phyloP scores from a whole-genome alignment of 805 yeast genomes.

The Barnettozyma wickerhamii region DNA sequence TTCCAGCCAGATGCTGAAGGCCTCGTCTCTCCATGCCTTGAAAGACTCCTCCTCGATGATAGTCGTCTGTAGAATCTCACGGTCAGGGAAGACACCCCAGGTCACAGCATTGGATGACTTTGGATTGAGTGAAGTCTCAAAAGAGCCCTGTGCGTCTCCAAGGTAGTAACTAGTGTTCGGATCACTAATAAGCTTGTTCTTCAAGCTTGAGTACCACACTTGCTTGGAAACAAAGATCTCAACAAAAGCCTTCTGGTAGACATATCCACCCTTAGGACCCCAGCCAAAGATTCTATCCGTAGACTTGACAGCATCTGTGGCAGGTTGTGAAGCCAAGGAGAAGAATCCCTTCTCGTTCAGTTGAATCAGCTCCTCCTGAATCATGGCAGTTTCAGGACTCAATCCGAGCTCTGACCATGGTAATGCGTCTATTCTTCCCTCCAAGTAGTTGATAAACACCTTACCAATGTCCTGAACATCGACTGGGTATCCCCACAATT shows the following conservation, averaged over 20 bases:
- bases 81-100: slow-evolving; percentile 95
- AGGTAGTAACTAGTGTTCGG: slow-evolving; percentile 68
- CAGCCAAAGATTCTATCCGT: slow-evolving; percentile 92
- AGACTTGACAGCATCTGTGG: slow-evolving; percentile 73
- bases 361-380: slow-evolving; percentile 84
- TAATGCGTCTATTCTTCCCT: slow-evolving; percentile 67
- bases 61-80: slow-evolving; percentile 88
- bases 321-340: slow-evolving; percentile 95
- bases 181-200: slow-evolving; percentile 43
- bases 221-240: slow-evolving; percentile 75
- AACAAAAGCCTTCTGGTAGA: slow-evolving; percentile 93
- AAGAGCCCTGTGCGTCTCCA: slow-evolving; percentile 56
- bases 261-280: slow-evolving; percentile 90
- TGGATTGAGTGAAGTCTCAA: slow-evolving; percentile 55
- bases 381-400: slow-evolving; percentile 84
- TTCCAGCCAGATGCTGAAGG: slow-evolving; percentile 84
- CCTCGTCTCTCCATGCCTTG: slow-evolving; percentile 95
- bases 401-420: slow-evolving; percentile 93
- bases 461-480: slow-evolving; percentile 53
- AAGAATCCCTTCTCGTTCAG: slow-evolving; percentile 72
- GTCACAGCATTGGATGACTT: slow-evolving; percentile 78
- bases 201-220: slow-evolving; percentile 58
- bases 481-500: slow-evolving; percentile 79
- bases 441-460: slow-evolving; percentile 67
- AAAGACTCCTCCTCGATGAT: slow-evolving; percentile 90